Evolutionary conservation across 805 yeast genomes (phyloP), one percentile per base, ranked within the genome.

Genomic region (Torulaspora quercuum): DNA sequence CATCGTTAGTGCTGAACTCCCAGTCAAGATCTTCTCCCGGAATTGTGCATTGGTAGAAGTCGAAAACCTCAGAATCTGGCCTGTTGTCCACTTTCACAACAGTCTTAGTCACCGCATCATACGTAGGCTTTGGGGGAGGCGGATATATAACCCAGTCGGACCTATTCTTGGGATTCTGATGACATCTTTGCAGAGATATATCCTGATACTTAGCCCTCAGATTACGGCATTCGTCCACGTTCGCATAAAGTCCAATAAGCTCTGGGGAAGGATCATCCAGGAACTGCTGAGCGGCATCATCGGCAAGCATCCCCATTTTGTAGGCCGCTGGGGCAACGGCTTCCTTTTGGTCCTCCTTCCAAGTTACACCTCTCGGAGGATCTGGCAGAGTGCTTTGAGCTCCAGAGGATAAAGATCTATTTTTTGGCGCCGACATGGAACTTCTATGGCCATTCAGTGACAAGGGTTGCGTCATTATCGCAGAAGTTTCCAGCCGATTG

Each of bases 61-160:
- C 72, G 52, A 72, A 76, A 26, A 69, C 56, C 47, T 60, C 69
- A 30, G 64, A 49, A 39, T 68, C 73, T 2, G 72, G 68, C 25
- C 48, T 59, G 22, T 63, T 65, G 1, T 60, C 53, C 4, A 65
- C 68, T 7, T 61, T 59, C 15, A 67, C 57, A 35, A 74, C 75
- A 40, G 76, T 74, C 48, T 74, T 76, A n/a, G 76, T 69, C 11
- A 65, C 72, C 5, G 72, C 65, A 63, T 82, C 72, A 80, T 92
- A 79, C 50, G 90, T 79, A 3, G 98, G 97, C 47, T 78, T 78
- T 9, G 98, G 98, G 1, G 97, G 97, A 7, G 80, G 77, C 0
- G 99, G 99, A 57, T 89, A 90, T 33, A 92, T 79, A 10, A 57
- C 57, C 97, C 97, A 92, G 25, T 59, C 64, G 7, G 68, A 68